These are phyloP conservation scores for Clonostachys rhizophaga DNA, from an alignment of 2,329 filamentous ascomycete genomes.

Conservation along the genomic window DNA sequence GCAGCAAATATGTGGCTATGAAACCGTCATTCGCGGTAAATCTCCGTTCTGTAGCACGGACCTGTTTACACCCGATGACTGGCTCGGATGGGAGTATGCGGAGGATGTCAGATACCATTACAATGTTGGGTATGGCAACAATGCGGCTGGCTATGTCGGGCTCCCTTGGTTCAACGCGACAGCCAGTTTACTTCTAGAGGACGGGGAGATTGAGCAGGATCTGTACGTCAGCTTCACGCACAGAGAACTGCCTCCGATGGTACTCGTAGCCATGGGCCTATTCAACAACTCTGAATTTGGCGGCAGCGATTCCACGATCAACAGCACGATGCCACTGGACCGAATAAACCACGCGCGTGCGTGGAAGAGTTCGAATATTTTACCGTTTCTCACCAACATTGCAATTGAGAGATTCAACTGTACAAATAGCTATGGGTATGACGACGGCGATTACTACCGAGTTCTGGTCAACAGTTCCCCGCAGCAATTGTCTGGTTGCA, in stretches of 20 bases:
- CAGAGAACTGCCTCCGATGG: slow-evolving; percentile 62
- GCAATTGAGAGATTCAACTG: slow-evolving; percentile 63
- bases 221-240: slow-evolving; percentile 67
- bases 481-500: slow-evolving; percentile 33
- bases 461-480: slow-evolving; percentile 36
- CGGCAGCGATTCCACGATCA: slow-evolving; percentile 37
- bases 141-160: slow-evolving; percentile 52
- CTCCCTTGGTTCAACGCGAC: slow-evolving; percentile 65
- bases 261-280: slow-evolving; percentile 61
- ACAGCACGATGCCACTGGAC: slow-evolving; percentile 60
- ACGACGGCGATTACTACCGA: slow-evolving; percentile 44
- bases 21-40: slow-evolving; percentile 57
- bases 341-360: slow-evolving; percentile 58
- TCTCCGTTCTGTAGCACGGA: slow-evolving; percentile 57
- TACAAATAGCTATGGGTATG: slow-evolving; percentile 46
- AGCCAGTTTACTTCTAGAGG: slow-evolving; percentile 37
- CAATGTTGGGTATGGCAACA: slow-evolving; percentile 61
- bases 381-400: slow-evolving; percentile 63
- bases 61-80: slow-evolving; percentile 56
- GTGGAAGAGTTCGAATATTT: slow-evolving; percentile 58
- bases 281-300: slow-evolving; percentile 63
- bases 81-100: slow-evolving; percentile 63
- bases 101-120: slow-evolving; percentile 62
- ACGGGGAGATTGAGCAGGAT: slow-evolving; percentile 36
- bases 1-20: slow-evolving; percentile 63